Conservation (phyloP, 495 filamentous ascomycete genomes). For the Penicilliopsis zonata region DNA sequence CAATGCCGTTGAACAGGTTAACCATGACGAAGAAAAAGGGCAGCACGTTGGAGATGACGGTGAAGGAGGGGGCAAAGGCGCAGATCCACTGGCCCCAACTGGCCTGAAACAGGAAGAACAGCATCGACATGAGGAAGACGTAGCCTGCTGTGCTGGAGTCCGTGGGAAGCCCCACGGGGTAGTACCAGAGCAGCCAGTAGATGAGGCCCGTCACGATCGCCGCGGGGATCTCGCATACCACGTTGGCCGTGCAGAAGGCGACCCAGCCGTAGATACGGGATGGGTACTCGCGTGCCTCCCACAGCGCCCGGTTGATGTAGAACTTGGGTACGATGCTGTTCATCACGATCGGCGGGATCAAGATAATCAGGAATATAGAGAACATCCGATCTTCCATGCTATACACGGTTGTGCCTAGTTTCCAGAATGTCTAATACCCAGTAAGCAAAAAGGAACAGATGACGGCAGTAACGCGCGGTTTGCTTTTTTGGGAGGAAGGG, state of each 20-base stretch:
- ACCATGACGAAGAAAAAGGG: slow-evolving; percentile 78
- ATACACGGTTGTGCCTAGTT: slow-evolving; percentile 50
- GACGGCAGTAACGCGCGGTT: too few species aligned
- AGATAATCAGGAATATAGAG: slow-evolving; percentile 60
- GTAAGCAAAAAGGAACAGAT: neutral
- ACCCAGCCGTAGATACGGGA: slow-evolving; percentile 74
- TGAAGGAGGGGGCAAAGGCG: slow-evolving; percentile 69
- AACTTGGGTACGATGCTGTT: slow-evolving; percentile 80
- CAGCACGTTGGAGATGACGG: slow-evolving; percentile 64
- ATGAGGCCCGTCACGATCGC: slow-evolving; percentile 49
- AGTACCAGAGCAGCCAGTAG: slow-evolving; percentile 76
- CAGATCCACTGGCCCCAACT: slow-evolving; percentile 80
- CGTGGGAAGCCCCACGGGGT: slow-evolving; percentile 55
- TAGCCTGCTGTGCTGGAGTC: slow-evolving; percentile 59
- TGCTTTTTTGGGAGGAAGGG: neutral
- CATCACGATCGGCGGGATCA: slow-evolving; percentile 59
- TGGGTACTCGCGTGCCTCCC: slow-evolving; percentile 65
- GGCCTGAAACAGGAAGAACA: slow-evolving; percentile 70
- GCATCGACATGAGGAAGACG: slow-evolving; percentile 70
- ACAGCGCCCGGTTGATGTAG: slow-evolving; percentile 63
- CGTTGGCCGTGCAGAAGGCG: slow-evolving; percentile 65
- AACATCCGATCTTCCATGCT: slow-evolving; percentile 79
- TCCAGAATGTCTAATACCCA: slow-evolving; percentile 51
- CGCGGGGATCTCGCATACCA: slow-evolving; percentile 67
- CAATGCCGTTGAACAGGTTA: slow-evolving; percentile 63